Base-by-base conservation (phyloP, 2,329 filamentous ascomycete genomes). In the Dichotomopilus funicola region DNA sequence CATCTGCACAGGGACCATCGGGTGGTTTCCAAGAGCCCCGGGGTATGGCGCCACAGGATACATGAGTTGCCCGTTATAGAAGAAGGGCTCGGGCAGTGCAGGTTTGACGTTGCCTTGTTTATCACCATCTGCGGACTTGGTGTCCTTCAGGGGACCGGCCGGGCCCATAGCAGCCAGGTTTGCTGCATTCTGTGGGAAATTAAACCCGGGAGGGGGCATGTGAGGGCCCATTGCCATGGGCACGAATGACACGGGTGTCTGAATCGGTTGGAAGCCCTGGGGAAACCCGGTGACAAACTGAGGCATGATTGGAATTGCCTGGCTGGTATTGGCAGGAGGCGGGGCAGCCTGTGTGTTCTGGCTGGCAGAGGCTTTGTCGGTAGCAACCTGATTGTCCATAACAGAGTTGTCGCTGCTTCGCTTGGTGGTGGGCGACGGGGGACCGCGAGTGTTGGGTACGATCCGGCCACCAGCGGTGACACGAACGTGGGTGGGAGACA, bases 391-490 rank as follows among this genome's bases (percentile, higher is more conserved):
- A n/a, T 19, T 55, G 11, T 70, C 67, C 35, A 55, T 49, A 1
- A 58, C 54, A 9, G 59, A 51, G 45, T 62, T 73, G 35, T 80
- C 78, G 55, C 72, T 78, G 53, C 69, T 62, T 67, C 73, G 75
- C 66, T 82, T 83, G 5, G 73, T 64, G 4, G 76, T 77, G 2
- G 79, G 79, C 7, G 81, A 83, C 5, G 72, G 71, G 2, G 76
- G 72, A 10, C 72, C 75, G 44, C 82, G 76, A 37, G 77, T 84
- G 63, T 86, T 86, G 49, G 82, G 83, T 1, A 87, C 83, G 62
- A 87, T 86, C 40, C 82, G 76, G 43, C 83, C 83, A 56, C 83
- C 82, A 57, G 83, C 83, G 19, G 83, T 87, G 49, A 87, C 83
- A 12, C 83, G 79, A 59, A 86, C 78, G 66, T 86, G 82, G 11